Conservation (phyloP, 192 early-diverging fungal genomes). For the Spizellomyces sp. region DNA sequence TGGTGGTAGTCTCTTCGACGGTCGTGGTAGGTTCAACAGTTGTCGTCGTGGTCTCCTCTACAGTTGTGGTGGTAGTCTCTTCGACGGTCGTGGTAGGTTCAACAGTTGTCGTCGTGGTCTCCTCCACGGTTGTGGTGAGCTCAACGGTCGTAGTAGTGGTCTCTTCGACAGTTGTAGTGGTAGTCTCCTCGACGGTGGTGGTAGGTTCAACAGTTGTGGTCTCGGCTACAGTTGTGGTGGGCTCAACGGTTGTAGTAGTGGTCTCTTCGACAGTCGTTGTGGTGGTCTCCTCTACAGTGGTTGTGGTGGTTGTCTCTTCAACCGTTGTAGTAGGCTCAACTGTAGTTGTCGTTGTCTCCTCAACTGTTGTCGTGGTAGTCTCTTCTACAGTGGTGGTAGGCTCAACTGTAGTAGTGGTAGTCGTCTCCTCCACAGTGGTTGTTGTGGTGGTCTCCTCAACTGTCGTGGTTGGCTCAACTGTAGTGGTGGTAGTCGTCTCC, state of each 20-base stretch:
- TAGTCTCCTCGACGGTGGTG: neutral
- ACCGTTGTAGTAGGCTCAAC: constrained; percentile 8
- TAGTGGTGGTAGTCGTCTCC: constrained; percentile 8
- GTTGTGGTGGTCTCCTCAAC: constrained; percentile 6
- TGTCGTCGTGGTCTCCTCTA: constrained; percentile 1
- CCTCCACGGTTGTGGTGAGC: neutral
- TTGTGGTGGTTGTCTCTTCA: neutral
- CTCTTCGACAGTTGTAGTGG: neutral
- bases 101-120: neutral
- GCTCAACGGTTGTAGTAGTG: neutral
- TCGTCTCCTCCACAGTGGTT: neutral
- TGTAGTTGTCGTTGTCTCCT: constrained; percentile 5
- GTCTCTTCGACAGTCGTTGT: neutral
- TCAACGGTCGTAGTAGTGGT: neutral
- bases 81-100: constrained; percentile 3
- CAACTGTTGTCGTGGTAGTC: constrained; percentile 1
- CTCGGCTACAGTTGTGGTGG: neutral
- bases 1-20: neutral
- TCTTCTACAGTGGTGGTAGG: constrained; percentile 14
- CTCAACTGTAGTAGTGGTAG: constrained; percentile 11
- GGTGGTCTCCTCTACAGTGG: constrained; percentile 2
- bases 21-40: neutral
- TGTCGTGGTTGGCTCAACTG: constrained; percentile 16
- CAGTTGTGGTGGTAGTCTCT: neutral
- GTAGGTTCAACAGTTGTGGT: constrained; percentile 7